Evolutionary conservation across 1,139 yeast genomes (phyloP).

Genomic region (Yarrowia galli): DNA sequence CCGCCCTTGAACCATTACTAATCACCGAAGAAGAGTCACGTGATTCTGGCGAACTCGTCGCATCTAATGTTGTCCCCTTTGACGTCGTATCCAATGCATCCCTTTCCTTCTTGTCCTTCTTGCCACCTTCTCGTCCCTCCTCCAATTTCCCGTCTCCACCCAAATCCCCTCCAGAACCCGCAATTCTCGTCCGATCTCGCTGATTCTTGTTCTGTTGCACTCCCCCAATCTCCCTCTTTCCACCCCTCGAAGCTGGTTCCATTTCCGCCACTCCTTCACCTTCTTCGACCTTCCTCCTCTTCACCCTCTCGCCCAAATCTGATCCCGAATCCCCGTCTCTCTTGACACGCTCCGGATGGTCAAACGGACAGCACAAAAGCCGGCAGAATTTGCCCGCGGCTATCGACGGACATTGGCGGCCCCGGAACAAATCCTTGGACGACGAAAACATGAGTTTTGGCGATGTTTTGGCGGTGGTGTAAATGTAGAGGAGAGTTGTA

Average conservation of each 20-base stretch:
- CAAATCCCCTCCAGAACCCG: neutral
- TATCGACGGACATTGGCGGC: constrained; percentile 26
- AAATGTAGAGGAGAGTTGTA: too few relatives aligned
- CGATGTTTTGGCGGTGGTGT: neutral
- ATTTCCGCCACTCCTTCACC: neutral
- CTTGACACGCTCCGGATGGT: constrained; percentile 6
- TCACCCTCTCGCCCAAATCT: neutral
- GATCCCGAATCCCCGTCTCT: neutral
- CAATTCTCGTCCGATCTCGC: neutral
- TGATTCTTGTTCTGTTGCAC: neutral
- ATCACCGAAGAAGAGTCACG: too few relatives aligned
- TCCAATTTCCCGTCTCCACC: neutral
- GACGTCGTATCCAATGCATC: too few relatives aligned
- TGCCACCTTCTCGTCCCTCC: neutral
- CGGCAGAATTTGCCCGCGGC: constrained; percentile 6
- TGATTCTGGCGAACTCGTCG: too few relatives aligned
- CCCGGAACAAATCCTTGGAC: constrained; percentile 3
- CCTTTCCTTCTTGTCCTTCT: neutral
- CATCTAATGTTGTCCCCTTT: too few relatives aligned
- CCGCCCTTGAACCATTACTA: too few relatives aligned
- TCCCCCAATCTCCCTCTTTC: neutral
- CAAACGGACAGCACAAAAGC: constrained; percentile 20
- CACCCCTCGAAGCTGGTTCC: neutral
- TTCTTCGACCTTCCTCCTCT: neutral
- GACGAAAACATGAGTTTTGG: constrained; percentile 16